Conservation (phyloP, 805 yeast genomes). For the Starmerella davenportii region DNA sequence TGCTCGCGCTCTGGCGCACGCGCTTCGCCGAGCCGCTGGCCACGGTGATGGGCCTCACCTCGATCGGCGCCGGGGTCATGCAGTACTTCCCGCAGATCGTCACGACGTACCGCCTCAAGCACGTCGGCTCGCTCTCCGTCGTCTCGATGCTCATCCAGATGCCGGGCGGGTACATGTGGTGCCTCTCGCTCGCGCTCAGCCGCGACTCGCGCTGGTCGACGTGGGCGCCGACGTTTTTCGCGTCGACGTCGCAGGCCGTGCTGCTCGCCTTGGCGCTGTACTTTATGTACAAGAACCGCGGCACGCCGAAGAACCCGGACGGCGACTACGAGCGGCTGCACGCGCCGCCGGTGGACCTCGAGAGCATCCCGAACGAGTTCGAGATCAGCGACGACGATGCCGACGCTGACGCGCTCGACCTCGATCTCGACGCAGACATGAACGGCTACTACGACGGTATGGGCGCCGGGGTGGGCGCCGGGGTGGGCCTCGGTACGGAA, state of each 20-base stretch:
- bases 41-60: constrained; percentile 39
- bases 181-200: constrained; percentile 48
- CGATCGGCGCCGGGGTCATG: constrained; percentile 43
- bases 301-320: neutral
- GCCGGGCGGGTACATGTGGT: constrained; percentile 76
- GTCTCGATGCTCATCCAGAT: constrained; percentile 75
- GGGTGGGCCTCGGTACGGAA: no score
- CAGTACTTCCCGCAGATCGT: constrained; percentile 68
- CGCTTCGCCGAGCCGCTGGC: constrained; percentile 3
- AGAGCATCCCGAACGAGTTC: no score
- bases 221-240: constrained; percentile 63
- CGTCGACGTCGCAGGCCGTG: constrained; percentile 49
- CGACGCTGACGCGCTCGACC: no score
- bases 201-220: constrained; percentile 75
- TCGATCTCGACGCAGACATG: no score
- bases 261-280: constrained; percentile 47
- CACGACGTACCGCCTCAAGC: constrained; percentile 51
- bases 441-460: no score
- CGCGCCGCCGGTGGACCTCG: neutral
- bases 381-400: no score
- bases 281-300: constrained; percentile 15
- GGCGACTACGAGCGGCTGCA: neutral
- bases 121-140: constrained; percentile 62
- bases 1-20: constrained; percentile 1
- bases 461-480: no score